These are phyloP conservation scores for Alternaria arbusti DNA, from an alignment of 2,329 filamentous ascomycete genomes.

Conservation along the genomic window DNA sequence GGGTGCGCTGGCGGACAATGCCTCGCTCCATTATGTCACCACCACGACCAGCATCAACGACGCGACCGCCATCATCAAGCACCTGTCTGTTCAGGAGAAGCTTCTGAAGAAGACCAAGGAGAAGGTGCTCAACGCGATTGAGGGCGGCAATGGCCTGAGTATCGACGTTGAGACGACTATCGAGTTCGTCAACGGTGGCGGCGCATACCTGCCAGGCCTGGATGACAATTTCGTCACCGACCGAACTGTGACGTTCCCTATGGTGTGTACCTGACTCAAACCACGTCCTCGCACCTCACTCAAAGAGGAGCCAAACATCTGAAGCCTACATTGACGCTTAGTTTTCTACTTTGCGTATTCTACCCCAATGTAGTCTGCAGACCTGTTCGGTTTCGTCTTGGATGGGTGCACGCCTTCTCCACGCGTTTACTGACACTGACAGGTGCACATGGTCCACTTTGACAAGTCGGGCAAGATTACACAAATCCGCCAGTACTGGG, in stretches of 20 bases:
- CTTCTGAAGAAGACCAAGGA: slow-evolving; percentile 84
- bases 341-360: neutral
- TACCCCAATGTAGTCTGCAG: neutral
- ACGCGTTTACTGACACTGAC: slow-evolving; percentile 15
- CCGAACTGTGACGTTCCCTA: slow-evolving; percentile 76
- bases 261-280: slow-evolving; percentile 61
- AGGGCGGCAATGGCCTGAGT: slow-evolving; percentile 72
- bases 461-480: slow-evolving; percentile 77
- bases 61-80: slow-evolving; percentile 79
- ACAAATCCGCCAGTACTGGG: slow-evolving; percentile 91
- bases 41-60: slow-evolving; percentile 78
- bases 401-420: neutral
- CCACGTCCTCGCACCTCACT: neutral
- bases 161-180: slow-evolving; percentile 82
- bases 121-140: slow-evolving; percentile 74
- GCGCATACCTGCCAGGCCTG: slow-evolving; percentile 83
- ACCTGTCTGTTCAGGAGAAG: slow-evolving; percentile 73
- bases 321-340: neutral
- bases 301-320: neutral
- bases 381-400: neutral
- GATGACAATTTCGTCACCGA: slow-evolving; percentile 95
- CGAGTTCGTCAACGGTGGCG: slow-evolving; percentile 81
- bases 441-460: slow-evolving; percentile 82
- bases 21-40: slow-evolving; percentile 78
- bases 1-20: slow-evolving; percentile 53